Evolutionary conservation across 352 stramenopile genomes (phyloP).

Genomic region (Phytopythium oedochilum): DNA sequence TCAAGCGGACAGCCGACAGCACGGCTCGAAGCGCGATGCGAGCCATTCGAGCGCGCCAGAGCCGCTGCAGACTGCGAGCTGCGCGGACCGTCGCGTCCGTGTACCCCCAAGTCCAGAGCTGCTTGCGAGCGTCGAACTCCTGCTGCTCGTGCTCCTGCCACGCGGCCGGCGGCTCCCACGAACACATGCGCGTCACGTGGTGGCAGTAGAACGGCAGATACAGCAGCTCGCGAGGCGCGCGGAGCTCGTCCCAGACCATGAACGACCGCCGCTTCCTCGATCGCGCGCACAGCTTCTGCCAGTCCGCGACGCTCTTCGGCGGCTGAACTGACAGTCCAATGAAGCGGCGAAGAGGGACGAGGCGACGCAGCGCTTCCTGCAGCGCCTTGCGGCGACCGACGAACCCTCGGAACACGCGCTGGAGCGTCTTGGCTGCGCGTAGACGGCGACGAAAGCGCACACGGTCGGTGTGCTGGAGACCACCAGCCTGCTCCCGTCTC

Average conservation of each 20-base stretch:
- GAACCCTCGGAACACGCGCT: conserved; percentile 56
- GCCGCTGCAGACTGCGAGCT: conserved; percentile 38
- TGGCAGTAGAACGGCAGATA: conserved; percentile 72
- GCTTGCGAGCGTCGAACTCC: conserved; percentile 37
- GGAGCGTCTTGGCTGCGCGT: conserved; percentile 31
- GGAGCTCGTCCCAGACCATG: conserved; percentile 77
- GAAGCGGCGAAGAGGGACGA: neutral
- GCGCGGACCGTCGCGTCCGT: conserved; percentile 48
- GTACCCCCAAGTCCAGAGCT: conserved; percentile 66
- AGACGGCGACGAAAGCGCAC: conserved; percentile 19
- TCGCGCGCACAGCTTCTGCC: conserved; percentile 17
- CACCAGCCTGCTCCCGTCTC: conserved; percentile 19
- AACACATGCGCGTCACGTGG: conserved; percentile 53
- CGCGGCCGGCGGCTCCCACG: conserved; percentile 57
- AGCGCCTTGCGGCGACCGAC: conserved; percentile 29
- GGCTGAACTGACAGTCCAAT: neutral
- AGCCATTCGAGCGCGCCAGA: conserved; percentile 53
- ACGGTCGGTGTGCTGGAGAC: conserved; percentile 13
- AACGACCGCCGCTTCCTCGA: conserved; percentile 32
- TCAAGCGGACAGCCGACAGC: conserved; percentile 56
- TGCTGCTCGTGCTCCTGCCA: conserved; percentile 45
- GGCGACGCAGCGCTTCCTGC: conserved; percentile 30
- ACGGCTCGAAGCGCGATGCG: conserved; percentile 55
- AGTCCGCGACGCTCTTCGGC: neutral
- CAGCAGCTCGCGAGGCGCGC: conserved; percentile 35